Base-by-base conservation (phyloP, 2,329 filamentous ascomycete species). In the Alternaria burnsii region DNA sequence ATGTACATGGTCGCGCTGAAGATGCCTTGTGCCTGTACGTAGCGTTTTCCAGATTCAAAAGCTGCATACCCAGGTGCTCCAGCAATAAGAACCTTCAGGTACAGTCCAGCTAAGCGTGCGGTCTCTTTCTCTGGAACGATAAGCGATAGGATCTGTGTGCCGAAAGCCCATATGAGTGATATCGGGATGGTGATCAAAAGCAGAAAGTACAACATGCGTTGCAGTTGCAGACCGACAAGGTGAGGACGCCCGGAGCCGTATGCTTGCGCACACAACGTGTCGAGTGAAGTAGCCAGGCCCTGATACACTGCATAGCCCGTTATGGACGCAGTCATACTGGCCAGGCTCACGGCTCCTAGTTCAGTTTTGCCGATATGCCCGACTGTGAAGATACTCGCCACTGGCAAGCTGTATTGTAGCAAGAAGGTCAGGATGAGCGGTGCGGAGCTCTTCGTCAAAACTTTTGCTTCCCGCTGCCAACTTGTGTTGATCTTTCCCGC, bases 181-280 rank as follows among this genome's bases (percentile, higher is more conserved):
- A 95, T 91, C 1, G 92, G 92, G 18, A 93, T 83, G 1, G 88
- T 90, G 65, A 93, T 85, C 3, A 84, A 76, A 82, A 90, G 89
- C 3, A 95, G 84, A 73, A 95, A 94, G 73, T 84, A 90, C 1
- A 91, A 83, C 91, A 94, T 94, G 58, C 91, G 86, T 79, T 95
- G 91, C 64, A 92, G 85, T 71, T 95, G 92, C 55, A 95, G 78
- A 2, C 92, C 94, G 59, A 98, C 94, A 5, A 98, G 86, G 68
- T 94, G 91, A 75, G 91, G 96, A 76, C 91, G 91, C 0, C 94
- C 94, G 0, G 92, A 96, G 3, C 95, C 94, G 75, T 96, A 98
- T 0, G 95, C 94, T 78, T 98, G 94, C 0, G 94, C 88, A 77
- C 94, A 97, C 3, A 98, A 87, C 0, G 94, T 98, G 79, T 98